Evolutionary conservation across 441 rosid genomes (phyloP).

Genomic region (Breynia disticha): DNA sequence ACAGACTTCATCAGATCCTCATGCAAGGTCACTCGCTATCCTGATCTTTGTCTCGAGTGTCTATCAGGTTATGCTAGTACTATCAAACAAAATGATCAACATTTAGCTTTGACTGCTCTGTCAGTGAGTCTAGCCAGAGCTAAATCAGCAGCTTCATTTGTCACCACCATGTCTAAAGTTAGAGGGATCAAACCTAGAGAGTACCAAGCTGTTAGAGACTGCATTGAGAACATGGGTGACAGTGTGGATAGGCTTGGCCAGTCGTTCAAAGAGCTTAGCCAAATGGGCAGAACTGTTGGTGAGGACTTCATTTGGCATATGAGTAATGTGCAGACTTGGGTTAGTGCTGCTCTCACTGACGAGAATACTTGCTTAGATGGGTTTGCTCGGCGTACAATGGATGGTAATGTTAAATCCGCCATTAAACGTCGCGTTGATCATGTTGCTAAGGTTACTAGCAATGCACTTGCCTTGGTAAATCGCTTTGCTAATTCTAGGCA

Average conservation of each 20-base stretch:
- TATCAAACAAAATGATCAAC: slow-evolving; percentile 38
- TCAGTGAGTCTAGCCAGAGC: slow-evolving; percentile 53
- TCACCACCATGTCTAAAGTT: slow-evolving; percentile 32
- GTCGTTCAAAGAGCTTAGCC: slow-evolving; percentile 51
- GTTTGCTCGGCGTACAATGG: slow-evolving; percentile 36
- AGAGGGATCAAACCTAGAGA: slow-evolving; percentile 45
- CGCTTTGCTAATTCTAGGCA: slow-evolving; percentile 28
- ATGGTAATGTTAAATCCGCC: slow-evolving; percentile 46
- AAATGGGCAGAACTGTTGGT: slow-evolving; percentile 24
- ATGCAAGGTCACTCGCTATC: slow-evolving; percentile 59
- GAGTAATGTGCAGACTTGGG: slow-evolving; percentile 88
- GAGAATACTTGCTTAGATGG: slow-evolving; percentile 73
- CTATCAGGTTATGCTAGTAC: slow-evolving; percentile 41
- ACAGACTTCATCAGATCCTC: slow-evolving; percentile 48
- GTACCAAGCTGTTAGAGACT: slow-evolving; percentile 57
- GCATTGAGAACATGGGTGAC: slow-evolving; percentile 63
- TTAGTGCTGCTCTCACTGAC: slow-evolving; percentile 74
- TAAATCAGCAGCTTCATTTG: slow-evolving; percentile 38
- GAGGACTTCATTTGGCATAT: slow-evolving; percentile 56
- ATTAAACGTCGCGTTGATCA: slow-evolving; percentile 38
- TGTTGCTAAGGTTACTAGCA: slow-evolving; percentile 75
- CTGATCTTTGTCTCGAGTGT: slow-evolving; percentile 46
- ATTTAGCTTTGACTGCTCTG: slow-evolving; percentile 53
- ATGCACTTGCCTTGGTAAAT: slow-evolving; percentile 72
- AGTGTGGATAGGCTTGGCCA: slow-evolving; percentile 40